Percentiles rank a stretch among this genome's conserved stretches.
phyloP scores from a whole-genome alignment of 2,329 filamentous ascomycete species.

The Capronia americana region DNA sequence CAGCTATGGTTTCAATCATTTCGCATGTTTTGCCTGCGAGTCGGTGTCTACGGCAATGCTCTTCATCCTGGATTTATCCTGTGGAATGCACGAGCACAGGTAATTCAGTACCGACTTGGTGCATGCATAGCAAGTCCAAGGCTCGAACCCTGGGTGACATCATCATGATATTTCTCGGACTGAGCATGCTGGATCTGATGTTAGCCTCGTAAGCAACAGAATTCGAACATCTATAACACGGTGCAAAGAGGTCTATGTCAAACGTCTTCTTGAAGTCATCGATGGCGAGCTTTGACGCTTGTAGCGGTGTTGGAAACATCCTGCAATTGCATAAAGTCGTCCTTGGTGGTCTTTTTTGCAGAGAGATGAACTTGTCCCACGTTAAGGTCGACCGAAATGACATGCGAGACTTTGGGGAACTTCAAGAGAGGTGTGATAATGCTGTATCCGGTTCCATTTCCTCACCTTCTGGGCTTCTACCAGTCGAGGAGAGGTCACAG shows the following conservation, averaged over 20 bases:
- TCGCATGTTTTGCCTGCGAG: background rate
- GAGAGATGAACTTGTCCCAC: background rate
- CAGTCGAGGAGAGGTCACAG: background rate
- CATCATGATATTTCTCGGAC: background rate
- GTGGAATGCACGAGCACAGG: background rate
- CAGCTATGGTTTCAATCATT: too few relatives aligned
- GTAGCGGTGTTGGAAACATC: background rate
- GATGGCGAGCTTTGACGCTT: background rate
- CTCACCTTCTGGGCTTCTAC: background rate
- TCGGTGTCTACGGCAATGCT: background rate
- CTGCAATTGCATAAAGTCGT: background rate
- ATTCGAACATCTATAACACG: background rate
- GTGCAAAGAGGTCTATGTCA: slow-evolving; percentile 5
- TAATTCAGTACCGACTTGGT: slow-evolving; percentile 7
- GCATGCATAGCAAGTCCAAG: slow-evolving; percentile 5
- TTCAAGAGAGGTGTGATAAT: background rate
- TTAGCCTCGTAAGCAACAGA: background rate
- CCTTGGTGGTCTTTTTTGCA: background rate
- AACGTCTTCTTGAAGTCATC: background rate
- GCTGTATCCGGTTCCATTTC: slow-evolving; percentile 1
- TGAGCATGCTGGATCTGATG: slow-evolving; percentile 7
- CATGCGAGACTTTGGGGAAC: background rate
- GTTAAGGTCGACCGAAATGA: background rate
- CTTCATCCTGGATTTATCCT: background rate
- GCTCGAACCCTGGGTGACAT: slow-evolving; percentile 1